A percentile compares a stretch with the other conserved stretches of the same genome.
These are phyloP conservation scores for Waltiozyma solani DNA, from an alignment of 1,139 yeast species.

Conservation along the genomic window DNA sequence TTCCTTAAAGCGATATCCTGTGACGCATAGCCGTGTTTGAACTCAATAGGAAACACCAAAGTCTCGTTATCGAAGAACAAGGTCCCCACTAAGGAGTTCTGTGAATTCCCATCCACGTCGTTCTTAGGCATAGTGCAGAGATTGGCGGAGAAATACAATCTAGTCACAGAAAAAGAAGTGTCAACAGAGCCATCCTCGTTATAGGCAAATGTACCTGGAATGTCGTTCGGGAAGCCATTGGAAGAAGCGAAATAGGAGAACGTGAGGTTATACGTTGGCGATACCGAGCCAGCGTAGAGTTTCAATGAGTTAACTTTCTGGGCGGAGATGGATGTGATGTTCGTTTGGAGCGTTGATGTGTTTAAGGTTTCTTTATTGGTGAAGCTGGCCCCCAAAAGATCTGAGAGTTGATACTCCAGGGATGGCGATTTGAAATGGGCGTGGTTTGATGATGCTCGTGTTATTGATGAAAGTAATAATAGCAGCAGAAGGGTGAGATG, in stretches of 20 bases:
- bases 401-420: no score
- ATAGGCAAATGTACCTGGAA: not conserved
- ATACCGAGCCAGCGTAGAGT: not conserved
- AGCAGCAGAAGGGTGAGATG: no score
- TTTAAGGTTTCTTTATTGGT: no score
- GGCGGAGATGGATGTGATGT: not conserved
- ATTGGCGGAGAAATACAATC: not conserved
- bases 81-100: not conserved
- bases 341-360: no score
- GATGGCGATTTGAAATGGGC: no score
- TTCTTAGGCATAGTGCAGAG: not conserved
- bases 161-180: not conserved
- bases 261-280: not conserved
- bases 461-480: no score
- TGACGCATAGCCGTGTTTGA: not conserved
- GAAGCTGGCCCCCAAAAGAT: no score
- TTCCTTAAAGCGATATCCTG: not conserved
- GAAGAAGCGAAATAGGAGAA: not conserved
- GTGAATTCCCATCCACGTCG: not conserved
- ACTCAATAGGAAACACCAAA: not conserved
- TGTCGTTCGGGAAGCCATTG: not conserved
- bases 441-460: no score
- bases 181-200: not conserved
- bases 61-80: not conserved
- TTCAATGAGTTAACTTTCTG: not conserved